phyloP scores from a whole-genome alignment of 176 grass and related monocot genomes.

The Oryza nivara region DNA sequence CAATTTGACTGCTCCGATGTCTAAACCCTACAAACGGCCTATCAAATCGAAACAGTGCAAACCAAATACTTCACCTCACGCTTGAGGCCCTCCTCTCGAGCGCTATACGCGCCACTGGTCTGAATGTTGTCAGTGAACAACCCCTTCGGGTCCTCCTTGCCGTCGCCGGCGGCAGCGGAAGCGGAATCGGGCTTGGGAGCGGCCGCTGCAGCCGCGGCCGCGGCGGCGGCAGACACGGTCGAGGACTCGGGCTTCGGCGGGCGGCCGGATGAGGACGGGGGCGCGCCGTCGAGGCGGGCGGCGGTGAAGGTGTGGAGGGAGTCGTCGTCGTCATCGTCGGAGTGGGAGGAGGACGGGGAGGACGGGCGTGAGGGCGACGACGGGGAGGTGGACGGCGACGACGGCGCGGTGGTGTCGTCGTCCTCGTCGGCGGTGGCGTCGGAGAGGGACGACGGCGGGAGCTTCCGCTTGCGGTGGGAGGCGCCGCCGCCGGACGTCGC shows the following conservation, averaged over 20 bases:
- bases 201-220: conserved; percentile 15
- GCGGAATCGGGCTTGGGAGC: conserved; percentile 49
- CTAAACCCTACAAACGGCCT: not conserved
- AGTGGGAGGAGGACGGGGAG: conserved; percentile 61
- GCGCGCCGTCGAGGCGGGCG: conserved; percentile 55
- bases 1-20: not conserved
- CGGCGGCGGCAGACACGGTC: conserved; percentile 29
- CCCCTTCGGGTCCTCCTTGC: conserved; percentile 74
- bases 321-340: conserved; percentile 62
- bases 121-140: conserved; percentile 96
- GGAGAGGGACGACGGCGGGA: conserved; percentile 68
- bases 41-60: conserved; percentile 9
- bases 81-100: conserved; percentile 91
- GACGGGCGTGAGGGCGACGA: conserved; percentile 52
- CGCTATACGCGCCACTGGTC: conserved; percentile 91
- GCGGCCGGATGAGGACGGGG: conserved; percentile 46
- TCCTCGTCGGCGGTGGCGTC: conserved; percentile 82
- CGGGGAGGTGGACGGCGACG: conserved; percentile 54
- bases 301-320: conserved; percentile 56
- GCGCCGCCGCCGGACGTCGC: conserved; percentile 76
- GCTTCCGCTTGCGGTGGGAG: conserved; percentile 92
- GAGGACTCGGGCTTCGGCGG: conserved; percentile 60
- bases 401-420: conserved; percentile 69
- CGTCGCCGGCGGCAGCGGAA: conserved; percentile 45
- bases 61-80: conserved; percentile 58